These are phyloP conservation scores for Kazachstania sp. DNA, from an alignment of 1,139 yeast species.

Conservation along the genomic window DNA sequence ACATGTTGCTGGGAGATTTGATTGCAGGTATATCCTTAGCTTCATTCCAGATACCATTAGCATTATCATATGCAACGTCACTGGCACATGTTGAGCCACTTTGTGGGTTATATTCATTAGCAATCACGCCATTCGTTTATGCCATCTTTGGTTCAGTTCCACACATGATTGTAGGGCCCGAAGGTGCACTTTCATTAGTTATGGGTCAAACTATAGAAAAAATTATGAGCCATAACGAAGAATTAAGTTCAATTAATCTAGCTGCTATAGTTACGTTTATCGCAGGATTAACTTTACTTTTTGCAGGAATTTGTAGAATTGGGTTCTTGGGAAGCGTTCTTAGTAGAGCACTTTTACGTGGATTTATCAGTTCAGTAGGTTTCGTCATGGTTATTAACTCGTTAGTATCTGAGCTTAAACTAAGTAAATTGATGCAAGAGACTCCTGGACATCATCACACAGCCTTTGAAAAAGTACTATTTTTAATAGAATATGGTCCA, in stretches of 20 bases:
- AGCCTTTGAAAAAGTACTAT: constrained; percentile 61
- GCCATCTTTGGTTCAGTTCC: constrained; percentile 86
- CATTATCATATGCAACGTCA: constrained; percentile 81
- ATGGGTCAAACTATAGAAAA: constrained; percentile 90
- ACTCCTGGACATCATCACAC: constrained; percentile 58
- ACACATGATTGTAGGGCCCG: constrained; percentile 95
- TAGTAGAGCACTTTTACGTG: constrained; percentile 73
- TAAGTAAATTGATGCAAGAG: constrained; percentile 36
- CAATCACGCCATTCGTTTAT: constrained; percentile 76
- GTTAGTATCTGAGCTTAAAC: constrained; percentile 61
- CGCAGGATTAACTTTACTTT: constrained; percentile 66
- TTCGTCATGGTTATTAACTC: constrained; percentile 81
- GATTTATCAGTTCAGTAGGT: constrained; percentile 92
- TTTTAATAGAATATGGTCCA: constrained; percentile 40
- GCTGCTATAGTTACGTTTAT: constrained; percentile 68
- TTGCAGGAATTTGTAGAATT: constrained; percentile 72
- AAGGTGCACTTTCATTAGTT: constrained; percentile 83
- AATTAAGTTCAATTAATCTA: constrained; percentile 51
- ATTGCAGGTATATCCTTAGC: constrained; percentile 84
- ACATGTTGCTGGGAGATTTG: constrained; percentile 60
- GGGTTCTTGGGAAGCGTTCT: constrained; percentile 86
- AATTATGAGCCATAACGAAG: constrained; percentile 41
- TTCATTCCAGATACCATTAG: constrained; percentile 84
- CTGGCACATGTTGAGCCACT: constrained; percentile 86
- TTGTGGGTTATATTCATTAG: constrained; percentile 75